Conservation (phyloP, 2,329 filamentous ascomycete species). For the Xylariaceae sp. region DNA sequence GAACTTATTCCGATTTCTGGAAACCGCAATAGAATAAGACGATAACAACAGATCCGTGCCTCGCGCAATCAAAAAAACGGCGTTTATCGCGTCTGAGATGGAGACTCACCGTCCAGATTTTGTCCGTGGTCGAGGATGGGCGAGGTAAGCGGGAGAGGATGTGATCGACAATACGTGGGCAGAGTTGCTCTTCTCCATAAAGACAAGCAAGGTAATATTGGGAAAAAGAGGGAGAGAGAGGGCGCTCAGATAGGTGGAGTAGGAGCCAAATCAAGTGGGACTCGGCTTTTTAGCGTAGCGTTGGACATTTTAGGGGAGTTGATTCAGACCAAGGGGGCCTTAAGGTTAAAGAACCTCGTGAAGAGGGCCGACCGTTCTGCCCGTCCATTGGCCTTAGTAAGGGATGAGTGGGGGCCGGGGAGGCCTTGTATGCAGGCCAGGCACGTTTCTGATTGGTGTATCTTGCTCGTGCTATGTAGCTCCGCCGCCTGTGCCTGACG, state of each 20-base stretch:
- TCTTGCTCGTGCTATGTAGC: slow-evolving; percentile 15
- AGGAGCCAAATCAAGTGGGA: not conserved
- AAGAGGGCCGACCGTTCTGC: too few relatives aligned
- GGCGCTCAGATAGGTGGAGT: slow-evolving; percentile 9
- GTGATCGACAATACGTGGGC: slow-evolving; percentile 11
- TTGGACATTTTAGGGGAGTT: not conserved
- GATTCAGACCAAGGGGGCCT: not conserved
- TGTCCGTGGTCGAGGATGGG: too few relatives aligned
- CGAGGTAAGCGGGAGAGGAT: slow-evolving; percentile 4
- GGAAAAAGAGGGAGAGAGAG: slow-evolving; percentile 11
- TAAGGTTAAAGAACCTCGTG: slow-evolving; percentile 5
- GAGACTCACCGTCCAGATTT: too few relatives aligned
- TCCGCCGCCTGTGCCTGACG: slow-evolving; percentile 2
- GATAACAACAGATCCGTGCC: too few relatives aligned
- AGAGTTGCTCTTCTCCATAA: slow-evolving; percentile 14
- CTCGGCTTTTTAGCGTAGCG: slow-evolving; percentile 8
- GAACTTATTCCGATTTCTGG: too few relatives aligned
- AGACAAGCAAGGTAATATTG: slow-evolving; percentile 11
- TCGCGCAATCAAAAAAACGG: too few relatives aligned
- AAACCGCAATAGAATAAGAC: too few relatives aligned
- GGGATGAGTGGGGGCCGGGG: slow-evolving; percentile 12
- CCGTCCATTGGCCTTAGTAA: slow-evolving; percentile 8
- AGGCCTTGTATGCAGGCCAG: slow-evolving; percentile 4
- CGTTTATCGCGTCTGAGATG: too few relatives aligned
- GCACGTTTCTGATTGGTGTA: slow-evolving; percentile 12